Conservation (phyloP, 1,284 basidiomycete species). For the Trametes hirsuta region DNA sequence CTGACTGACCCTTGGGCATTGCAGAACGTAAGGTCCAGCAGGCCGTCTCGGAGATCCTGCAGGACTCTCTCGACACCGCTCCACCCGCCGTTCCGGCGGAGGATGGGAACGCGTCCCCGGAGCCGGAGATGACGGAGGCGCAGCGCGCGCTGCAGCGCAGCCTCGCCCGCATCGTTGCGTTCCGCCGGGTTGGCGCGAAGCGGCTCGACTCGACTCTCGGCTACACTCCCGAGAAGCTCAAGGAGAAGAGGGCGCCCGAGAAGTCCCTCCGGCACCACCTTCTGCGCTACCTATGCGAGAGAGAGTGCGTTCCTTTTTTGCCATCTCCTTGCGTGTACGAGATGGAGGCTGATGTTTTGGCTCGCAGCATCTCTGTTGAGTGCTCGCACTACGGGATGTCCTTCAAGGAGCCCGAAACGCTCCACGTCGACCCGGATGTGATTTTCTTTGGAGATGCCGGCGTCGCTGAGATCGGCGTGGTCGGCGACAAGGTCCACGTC, state of each 20-base stretch:
- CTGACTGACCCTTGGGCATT: not conserved
- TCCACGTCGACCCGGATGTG: not conserved
- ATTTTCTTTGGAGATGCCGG: not conserved
- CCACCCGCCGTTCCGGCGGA: not conserved
- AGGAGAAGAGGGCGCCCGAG: not conserved
- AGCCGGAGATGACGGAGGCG: not conserved
- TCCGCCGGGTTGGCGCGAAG: not conserved
- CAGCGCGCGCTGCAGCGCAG: not conserved
- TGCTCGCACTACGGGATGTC: not conserved
- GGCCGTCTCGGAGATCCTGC: not conserved
- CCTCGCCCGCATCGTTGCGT: not conserved
- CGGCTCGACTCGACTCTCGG: not conserved
- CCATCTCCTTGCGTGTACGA: not conserved
- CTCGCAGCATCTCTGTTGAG: not conserved
- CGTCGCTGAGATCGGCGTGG: not conserved
- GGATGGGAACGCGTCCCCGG: not conserved
- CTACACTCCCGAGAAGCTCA: not conserved
- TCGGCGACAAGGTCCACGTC: not conserved
- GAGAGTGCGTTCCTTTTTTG: not conserved
- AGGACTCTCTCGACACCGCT: not conserved
- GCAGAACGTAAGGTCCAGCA: not conserved
- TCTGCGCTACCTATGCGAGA: not conserved
- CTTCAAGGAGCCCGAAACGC: not conserved
- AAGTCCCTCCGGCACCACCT: constrained; percentile 1
- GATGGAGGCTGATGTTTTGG: not conserved